Evolutionary conservation across 805 yeast species (phyloP).

Genomic region (Danielia reshetovae): DNA sequence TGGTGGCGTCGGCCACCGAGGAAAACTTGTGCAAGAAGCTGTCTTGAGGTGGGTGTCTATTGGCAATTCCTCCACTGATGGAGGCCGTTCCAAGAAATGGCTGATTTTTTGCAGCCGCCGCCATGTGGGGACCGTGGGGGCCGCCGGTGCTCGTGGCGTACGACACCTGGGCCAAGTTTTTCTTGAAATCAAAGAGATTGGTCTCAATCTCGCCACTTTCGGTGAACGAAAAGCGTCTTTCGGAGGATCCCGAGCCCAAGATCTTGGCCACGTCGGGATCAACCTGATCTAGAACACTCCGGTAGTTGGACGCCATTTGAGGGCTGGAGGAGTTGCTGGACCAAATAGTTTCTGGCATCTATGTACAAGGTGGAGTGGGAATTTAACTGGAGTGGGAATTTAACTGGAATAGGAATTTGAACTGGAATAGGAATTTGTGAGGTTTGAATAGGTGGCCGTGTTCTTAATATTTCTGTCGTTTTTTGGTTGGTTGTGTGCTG

Average conservation of each 20-base stretch:
- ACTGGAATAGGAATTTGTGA: no score
- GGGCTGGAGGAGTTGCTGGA: constrained; percentile 23
- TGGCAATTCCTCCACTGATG: constrained; percentile 52
- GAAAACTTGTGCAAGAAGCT: constrained; percentile 61
- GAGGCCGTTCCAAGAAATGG: constrained; percentile 56
- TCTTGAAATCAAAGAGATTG: constrained; percentile 43
- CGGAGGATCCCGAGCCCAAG: constrained; percentile 16
- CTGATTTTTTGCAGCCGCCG: constrained; percentile 13
- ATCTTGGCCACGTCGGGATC: constrained; percentile 41
- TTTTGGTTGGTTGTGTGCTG: no score
- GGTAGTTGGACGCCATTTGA: constrained; percentile 22
- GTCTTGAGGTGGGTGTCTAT: constrained; percentile 43
- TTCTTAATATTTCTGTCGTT: no score
- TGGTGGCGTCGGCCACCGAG: constrained; percentile 63
- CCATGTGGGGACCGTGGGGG: constrained; percentile 14
- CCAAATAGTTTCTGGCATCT: constrained; percentile 42
- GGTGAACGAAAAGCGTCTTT: constrained; percentile 38
- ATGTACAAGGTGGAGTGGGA: constrained; percentile 13
- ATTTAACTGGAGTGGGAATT: no score
- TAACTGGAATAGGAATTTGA: no score
- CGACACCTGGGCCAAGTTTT: constrained; percentile 29
- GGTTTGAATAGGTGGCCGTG: no score
- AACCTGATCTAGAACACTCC: constrained; percentile 33
- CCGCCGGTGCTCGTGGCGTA: constrained; percentile 21
- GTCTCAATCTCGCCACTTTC: constrained; percentile 43